Percentiles rank a stretch among this genome's conserved stretches.
These are phyloP conservation scores for Chaetomium olivaceum DNA, from an alignment of 2,329 filamentous ascomycete species.

Conservation along the genomic window DNA sequence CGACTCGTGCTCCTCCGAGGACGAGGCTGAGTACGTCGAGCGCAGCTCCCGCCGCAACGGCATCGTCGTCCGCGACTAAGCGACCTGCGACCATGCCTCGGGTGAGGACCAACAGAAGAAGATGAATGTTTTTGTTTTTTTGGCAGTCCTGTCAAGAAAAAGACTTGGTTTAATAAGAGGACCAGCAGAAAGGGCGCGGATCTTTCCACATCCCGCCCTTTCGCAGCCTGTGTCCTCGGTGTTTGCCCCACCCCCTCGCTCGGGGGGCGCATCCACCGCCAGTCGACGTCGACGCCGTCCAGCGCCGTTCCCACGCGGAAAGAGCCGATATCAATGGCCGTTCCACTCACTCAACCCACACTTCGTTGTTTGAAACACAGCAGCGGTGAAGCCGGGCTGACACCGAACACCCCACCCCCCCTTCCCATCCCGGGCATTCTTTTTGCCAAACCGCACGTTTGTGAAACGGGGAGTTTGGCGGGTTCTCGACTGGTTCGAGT, in stretches of 20 bases:
- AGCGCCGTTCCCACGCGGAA: constrained; percentile 6
- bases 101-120: constrained; percentile 35
- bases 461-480: background rate
- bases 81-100: constrained; percentile 28
- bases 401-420: background rate
- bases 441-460: background rate
- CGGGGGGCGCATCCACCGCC: background rate
- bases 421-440: background rate
- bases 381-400: constrained; percentile 6
- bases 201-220: background rate
- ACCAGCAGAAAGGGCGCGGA: constrained; percentile 7
- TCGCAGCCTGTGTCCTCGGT: constrained; percentile 13
- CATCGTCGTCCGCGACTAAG: constrained; percentile 55
- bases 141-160: background rate
- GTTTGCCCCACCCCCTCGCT: background rate
- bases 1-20: constrained; percentile 63
- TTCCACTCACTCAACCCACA: constrained; percentile 16
- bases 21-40: constrained; percentile 58
- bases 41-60: constrained; percentile 63
- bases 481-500: constrained; percentile 31
- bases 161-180: constrained; percentile 16
- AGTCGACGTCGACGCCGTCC: constrained; percentile 1
- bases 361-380: constrained; percentile 24
- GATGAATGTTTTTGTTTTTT: constrained; percentile 3
- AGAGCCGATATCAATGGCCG: constrained; percentile 9